Base-by-base conservation (phyloP, 306 rosid genomes). In the Rubus parviflorus region DNA sequence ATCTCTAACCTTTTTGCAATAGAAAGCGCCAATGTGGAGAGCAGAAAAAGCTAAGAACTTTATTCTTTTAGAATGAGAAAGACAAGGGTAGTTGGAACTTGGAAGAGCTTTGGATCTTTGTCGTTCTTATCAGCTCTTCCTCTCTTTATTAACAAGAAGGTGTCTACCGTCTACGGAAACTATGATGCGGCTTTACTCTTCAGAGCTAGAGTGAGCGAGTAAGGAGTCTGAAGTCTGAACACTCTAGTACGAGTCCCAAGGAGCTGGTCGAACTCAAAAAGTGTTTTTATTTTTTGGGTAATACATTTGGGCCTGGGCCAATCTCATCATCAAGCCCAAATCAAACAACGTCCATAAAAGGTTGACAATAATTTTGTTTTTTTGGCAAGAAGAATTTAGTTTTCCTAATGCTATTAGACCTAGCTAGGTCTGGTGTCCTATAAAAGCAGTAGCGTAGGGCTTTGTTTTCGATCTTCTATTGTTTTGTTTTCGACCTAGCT, bases 21-120 rank as follows among this genome's bases (percentile, higher is more conserved):
- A 20, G 77, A 74, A 77, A 70, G 68, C 73, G 64, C 68, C 78
- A 88, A 86, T 87, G 89, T 25, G 75, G 74, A 80, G 79, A 65
- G 74, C 37, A 79, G 60, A 77, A 10, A 70, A 80, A 74, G 66
- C 68, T 53, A 37, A 35, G 69, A 30, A 42, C n/a, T 38, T 16
- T 20, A 23, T 20, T 14, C 2, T 20, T 46, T 68, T 14, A 19
- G 25, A 42, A 8, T 64, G 49, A 43, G 75, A 77, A 70, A 14
- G 60, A 74, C n/a, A 74, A 57, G 1, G 46, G 63, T 12, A 69
- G 58, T 11, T 63, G 79, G 58, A 79, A 77, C 35, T 47, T 30
- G 75, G n/a, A 54, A 73, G 46, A 45, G 8, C 5, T 47, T 52
- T 52, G 20, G 56, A 20, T 51, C 56, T 51, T 42, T 30, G 35